Percentiles rank a stretch among this genome's conserved stretches.
Conservation (phyloP, 2,329 filamentous ascomycete genomes). For the Pyricularia pennisetigena region DNA sequence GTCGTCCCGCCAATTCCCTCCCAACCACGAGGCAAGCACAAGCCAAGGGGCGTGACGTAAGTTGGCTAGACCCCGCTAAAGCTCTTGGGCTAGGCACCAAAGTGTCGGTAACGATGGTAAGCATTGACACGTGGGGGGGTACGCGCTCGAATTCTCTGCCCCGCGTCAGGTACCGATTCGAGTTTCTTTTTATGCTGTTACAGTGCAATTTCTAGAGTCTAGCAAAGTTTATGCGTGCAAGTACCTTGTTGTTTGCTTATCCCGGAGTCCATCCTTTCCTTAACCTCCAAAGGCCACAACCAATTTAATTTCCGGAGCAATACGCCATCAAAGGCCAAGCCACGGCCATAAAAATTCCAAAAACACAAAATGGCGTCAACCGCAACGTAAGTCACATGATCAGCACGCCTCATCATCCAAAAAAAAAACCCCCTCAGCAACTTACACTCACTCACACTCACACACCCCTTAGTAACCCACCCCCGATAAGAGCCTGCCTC, state of each 20-base stretch:
- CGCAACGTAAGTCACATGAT: neutral
- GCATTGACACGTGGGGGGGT: neutral
- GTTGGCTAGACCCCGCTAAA: neutral
- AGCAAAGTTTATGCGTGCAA: neutral
- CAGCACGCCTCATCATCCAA: too few relatives aligned
- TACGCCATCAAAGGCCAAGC: neutral
- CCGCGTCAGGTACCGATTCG: neutral
- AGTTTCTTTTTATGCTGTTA: neutral
- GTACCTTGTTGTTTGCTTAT: neutral
- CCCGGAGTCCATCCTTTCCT: too few relatives aligned
- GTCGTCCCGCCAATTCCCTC: neutral
- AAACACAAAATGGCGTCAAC: neutral
- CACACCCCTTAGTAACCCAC: conserved; percentile 19
- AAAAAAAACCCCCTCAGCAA: neutral
- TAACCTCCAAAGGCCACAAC: neutral
- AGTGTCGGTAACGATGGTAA: neutral
- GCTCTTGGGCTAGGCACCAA: neutral
- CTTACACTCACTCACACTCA: conserved; percentile 9
- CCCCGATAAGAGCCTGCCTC: conserved; percentile 78
- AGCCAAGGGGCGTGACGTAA: neutral
- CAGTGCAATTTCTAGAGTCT: neutral
- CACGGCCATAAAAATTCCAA: neutral
- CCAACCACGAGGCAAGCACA: neutral
- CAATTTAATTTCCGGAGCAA: neutral
- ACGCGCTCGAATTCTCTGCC: neutral